phyloP scores from a whole-genome alignment of 2,329 filamentous ascomycete species.

The Fusarium sp. region DNA sequence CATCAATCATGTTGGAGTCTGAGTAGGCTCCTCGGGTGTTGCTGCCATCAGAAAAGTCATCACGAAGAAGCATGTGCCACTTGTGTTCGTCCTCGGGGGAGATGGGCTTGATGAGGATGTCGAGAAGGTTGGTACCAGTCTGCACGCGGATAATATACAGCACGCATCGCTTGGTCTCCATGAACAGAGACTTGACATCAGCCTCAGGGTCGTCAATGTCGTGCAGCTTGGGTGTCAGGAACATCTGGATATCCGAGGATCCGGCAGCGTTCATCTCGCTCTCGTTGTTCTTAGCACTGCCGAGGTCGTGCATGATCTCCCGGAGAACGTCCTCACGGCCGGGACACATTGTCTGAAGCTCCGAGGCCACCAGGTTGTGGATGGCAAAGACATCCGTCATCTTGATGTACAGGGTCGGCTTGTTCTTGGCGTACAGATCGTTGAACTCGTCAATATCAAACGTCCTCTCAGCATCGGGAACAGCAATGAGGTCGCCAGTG shows the following conservation, averaged over 20 bases:
- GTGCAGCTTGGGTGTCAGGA: conserved; percentile 88
- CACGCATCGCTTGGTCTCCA: conserved; percentile 97
- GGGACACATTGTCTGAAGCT: conserved; percentile 82
- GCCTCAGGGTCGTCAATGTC: conserved; percentile 94
- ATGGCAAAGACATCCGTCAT: conserved; percentile 98
- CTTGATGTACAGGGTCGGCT: conserved; percentile 99
- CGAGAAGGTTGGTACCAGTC: conserved; percentile 89
- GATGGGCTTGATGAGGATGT: conserved; percentile 93
- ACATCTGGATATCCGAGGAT: conserved; percentile 90
- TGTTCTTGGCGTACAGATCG: conserved; percentile 94
- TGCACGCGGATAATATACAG: conserved; percentile 98
- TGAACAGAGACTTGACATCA: conserved; percentile 91
- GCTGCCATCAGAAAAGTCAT: conserved; percentile 78
- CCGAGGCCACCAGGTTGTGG: conserved; percentile 85
- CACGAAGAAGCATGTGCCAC: conserved; percentile 83
- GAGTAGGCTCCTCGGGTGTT: conserved; percentile 87
- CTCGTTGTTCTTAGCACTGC: conserved; percentile 96
- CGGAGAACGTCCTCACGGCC: conserved; percentile 87
- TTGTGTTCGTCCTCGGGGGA: conserved; percentile 87
- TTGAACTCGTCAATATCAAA: conserved; percentile 99
- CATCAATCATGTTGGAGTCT: conserved; percentile 88
- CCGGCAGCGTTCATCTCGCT: conserved; percentile 90
- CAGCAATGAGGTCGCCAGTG: conserved; percentile 81
- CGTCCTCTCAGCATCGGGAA: conserved; percentile 87
- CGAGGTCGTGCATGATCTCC: conserved; percentile 92